Percentiles rank a stretch among this genome's conserved stretches.
These are phyloP conservation scores for Botrytis squamosa DNA, from an alignment of 2,329 filamentous ascomycete species.

Conservation along the genomic window DNA sequence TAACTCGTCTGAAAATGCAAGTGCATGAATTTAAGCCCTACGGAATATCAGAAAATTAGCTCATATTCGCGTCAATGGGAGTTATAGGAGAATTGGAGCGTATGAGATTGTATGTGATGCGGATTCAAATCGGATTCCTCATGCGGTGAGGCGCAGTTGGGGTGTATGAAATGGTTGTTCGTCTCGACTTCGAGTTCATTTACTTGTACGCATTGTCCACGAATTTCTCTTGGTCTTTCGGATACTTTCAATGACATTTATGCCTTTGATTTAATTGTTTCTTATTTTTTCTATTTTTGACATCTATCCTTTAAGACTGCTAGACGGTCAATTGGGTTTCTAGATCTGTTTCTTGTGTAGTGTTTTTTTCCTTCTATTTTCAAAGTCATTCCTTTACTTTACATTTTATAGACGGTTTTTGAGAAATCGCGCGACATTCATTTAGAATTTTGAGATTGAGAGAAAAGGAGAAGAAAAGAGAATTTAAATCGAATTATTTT, in stretches of 20 bases:
- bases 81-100: neutral
- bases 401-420: neutral
- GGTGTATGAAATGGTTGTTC: neutral
- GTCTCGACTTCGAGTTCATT: neutral
- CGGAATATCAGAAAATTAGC: neutral
- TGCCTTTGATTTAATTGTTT: slow-evolving; percentile 5
- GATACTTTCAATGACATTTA: neutral
- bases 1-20: neutral
- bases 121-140: neutral
- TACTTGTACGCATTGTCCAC: neutral
- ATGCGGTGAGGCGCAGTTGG: neutral
- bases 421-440: neutral
- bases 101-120: slow-evolving; percentile 5
- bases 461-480: neutral
- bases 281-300: neutral
- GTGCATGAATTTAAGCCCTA: neutral
- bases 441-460: neutral
- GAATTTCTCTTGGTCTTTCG: neutral
- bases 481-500: neutral
- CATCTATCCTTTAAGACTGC: neutral
- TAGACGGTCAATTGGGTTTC: neutral
- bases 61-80: neutral
- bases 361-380: neutral
- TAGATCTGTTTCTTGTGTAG: neutral
- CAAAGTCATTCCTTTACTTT: slow-evolving; percentile 12